Conservation (phyloP, 805 yeast genomes). For the Maudiozyma barnettii region DNA sequence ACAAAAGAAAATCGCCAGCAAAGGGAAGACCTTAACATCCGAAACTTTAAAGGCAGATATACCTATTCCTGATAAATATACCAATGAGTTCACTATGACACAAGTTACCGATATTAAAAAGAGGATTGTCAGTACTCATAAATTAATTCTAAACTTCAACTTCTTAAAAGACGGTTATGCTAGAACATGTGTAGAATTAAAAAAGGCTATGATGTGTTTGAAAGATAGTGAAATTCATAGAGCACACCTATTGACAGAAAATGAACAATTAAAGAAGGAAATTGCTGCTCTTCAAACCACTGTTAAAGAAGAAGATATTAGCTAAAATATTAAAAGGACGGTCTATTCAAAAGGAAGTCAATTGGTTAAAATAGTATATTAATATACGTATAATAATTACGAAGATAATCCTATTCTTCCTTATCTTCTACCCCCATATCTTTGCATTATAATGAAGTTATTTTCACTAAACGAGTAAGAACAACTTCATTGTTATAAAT, state of each 20-base stretch:
- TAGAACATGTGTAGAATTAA: conserved; percentile 27
- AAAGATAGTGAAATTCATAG: conserved; percentile 32
- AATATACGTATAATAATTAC: too few relatives aligned
- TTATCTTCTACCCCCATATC: too few relatives aligned
- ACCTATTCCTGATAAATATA: conserved; percentile 14
- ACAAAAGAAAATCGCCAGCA: neutral
- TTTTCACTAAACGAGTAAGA: neutral
- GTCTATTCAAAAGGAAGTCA: too few relatives aligned
- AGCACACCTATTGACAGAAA: conserved; percentile 30
- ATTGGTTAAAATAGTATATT: too few relatives aligned
- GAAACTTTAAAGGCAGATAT: neutral
- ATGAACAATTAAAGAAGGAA: conserved; percentile 28
- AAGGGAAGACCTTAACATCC: conserved; percentile 1
- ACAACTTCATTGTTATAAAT: neutral
- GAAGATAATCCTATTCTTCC: too few relatives aligned
- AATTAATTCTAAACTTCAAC: conserved; percentile 25
- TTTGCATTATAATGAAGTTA: neutral
- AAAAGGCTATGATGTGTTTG: conserved; percentile 25
- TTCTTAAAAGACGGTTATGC: conserved; percentile 28
- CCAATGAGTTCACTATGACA: conserved; percentile 24
- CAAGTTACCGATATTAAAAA: conserved; percentile 27
- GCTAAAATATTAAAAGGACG: neutral
- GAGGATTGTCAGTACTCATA: conserved; percentile 28
- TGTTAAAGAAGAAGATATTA: neutral
- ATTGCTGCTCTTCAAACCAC: conserved; percentile 11